Evolutionary conservation across 2,329 filamentous ascomycete genomes (phyloP).

Genomic region (Erysiphe pisi): DNA sequence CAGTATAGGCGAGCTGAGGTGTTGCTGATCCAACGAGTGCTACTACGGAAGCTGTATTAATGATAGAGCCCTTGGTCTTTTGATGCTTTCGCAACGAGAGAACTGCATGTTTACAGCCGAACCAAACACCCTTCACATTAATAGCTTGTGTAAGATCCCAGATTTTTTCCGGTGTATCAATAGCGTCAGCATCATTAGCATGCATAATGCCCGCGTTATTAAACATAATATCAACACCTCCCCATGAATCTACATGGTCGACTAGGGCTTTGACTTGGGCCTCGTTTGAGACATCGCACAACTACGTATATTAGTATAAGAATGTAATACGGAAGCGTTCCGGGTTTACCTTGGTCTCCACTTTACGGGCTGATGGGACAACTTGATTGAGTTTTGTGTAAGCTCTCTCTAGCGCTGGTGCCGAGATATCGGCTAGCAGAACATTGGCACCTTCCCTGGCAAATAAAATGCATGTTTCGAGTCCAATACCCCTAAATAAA

Average conservation of each 20-base stretch:
- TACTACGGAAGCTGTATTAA: conserved; percentile 64
- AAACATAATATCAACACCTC: conserved; percentile 64
- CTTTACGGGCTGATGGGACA: conserved; percentile 43
- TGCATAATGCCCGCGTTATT: conserved; percentile 78
- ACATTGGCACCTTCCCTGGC: conserved; percentile 60
- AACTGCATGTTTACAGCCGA: conserved; percentile 62
- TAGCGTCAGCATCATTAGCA: conserved; percentile 50
- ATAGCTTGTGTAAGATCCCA: conserved; percentile 67
- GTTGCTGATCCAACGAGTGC: conserved; percentile 62
- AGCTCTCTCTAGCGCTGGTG: conserved; percentile 52
- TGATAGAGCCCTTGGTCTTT: conserved; percentile 58
- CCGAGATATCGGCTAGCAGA: conserved; percentile 60
- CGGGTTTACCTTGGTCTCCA: conserved; percentile 40
- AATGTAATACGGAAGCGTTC: no score
- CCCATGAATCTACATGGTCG: conserved; percentile 54
- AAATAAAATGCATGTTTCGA: conserved; percentile 64
- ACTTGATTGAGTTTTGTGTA: conserved; percentile 49
- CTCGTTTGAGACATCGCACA: conserved; percentile 61
- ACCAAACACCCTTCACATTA: conserved; percentile 73
- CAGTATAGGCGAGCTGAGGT: conserved; percentile 64
- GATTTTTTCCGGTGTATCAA: conserved; percentile 61
- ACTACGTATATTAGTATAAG: conserved; percentile 29
- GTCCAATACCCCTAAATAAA: conserved; percentile 54
- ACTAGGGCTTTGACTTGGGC: conserved; percentile 51
- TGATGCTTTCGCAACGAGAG: conserved; percentile 54